Evolutionary conservation across 768 basidiomycete species (phyloP).

Genomic region (Galerina sulciceps): DNA sequence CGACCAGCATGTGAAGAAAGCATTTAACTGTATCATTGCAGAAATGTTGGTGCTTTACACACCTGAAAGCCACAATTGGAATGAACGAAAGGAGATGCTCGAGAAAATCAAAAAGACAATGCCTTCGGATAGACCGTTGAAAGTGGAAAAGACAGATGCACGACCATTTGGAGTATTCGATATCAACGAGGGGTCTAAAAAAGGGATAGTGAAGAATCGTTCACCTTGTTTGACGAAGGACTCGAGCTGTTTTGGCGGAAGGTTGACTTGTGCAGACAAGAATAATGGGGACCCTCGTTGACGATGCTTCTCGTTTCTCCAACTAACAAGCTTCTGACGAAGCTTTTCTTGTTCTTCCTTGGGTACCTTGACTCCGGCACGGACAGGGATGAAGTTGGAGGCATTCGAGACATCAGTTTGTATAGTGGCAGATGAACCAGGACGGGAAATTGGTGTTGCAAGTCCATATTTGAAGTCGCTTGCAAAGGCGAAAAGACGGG

Average conservation of each 20-base stretch:
- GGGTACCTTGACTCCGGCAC: neutral
- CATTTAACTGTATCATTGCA: neutral
- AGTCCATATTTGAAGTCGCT: neutral
- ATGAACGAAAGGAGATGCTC: neutral
- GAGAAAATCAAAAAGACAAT: constrained; percentile 1
- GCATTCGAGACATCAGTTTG: neutral
- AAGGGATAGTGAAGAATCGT: constrained; percentile 23
- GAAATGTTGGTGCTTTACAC: neutral
- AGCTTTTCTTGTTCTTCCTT: neutral
- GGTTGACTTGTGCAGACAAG: neutral
- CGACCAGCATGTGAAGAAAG: neutral
- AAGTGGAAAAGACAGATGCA: constrained; percentile 24
- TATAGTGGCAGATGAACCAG: neutral
- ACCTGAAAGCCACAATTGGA: neutral
- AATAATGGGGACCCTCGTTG: neutral
- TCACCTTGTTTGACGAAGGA: no score
- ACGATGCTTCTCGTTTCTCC: neutral
- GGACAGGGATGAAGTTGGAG: neutral
- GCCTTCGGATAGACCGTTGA: constrained; percentile 25
- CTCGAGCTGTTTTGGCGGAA: neutral
- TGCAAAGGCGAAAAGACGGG: neutral
- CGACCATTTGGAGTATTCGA: constrained; percentile 31
- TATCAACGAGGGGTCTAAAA: constrained; percentile 34
- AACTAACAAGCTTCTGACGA: neutral
- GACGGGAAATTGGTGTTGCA: neutral